phyloP scores from a whole-genome alignment of 768 basidiomycete species.

The Mycena haematopus region DNA sequence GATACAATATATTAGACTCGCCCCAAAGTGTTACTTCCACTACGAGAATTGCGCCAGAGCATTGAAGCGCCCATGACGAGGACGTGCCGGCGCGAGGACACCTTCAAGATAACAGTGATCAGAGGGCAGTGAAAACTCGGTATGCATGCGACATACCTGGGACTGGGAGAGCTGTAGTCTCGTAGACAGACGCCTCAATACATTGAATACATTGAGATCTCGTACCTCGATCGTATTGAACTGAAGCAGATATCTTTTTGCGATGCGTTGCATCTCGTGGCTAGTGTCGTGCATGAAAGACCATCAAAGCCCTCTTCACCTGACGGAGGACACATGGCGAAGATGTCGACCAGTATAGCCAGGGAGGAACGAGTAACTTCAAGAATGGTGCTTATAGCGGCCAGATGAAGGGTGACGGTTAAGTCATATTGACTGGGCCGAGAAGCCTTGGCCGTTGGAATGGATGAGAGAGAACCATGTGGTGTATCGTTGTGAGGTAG shows the following conservation, averaged over 20 bases:
- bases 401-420: not conserved
- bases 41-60: constrained; percentile 11
- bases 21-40: constrained; percentile 12
- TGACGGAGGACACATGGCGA: constrained; percentile 1
- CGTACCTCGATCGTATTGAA: too few species aligned
- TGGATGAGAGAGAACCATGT: too few species aligned
- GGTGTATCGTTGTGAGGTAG: too few species aligned
- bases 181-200: too few species aligned
- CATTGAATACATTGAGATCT: too few species aligned
- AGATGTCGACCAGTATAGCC: constrained; percentile 10
- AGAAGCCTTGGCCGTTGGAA: too few species aligned
- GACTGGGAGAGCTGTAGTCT: constrained; percentile 9
- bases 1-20: too few species aligned
- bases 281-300: constrained; percentile 5
- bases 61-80: constrained; percentile 11
- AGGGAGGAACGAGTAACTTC: too few species aligned
- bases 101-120: not conserved
- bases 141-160: not conserved
- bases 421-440: not conserved
- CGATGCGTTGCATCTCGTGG: constrained; percentile 13
- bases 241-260: constrained; percentile 7
- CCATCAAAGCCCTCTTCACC: not conserved
- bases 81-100: constrained; percentile 8
- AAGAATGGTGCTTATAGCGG: too few species aligned
- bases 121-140: too few species aligned